Base-by-base conservation (phyloP, 108 stramenopile species). In the Aurantiochytrium sp. region DNA sequence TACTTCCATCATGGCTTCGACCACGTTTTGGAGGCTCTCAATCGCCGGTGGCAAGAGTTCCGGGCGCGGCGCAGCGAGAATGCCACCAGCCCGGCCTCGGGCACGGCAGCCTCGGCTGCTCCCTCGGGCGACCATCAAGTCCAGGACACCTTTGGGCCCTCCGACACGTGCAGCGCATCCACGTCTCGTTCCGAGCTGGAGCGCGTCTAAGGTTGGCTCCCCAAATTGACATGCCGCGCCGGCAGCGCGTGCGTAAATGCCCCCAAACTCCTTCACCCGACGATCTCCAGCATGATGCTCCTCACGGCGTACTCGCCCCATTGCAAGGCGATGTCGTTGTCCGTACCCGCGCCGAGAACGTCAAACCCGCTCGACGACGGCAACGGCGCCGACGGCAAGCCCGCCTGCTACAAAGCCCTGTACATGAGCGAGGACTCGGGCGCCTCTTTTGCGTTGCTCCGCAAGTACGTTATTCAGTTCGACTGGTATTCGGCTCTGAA, bases 391-490 rank as follows among this genome's bases (percentile, higher is more conserved):
- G 3, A 3, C 15, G 86, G 30, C 36, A 52, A 34, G n/a, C 32
- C 10, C 21, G 54, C 36, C 10, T 86, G 86, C 86, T 86, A 55
- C 42, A 86, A 86, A 32, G 27, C 30, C 8, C 54, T 86, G 37
- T 86, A 55, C 24, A 37, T 55, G 37, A 34, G 30, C 1, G 21
- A 22, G 86, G n/a, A 86, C 86, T 27, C 36, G 4, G 86, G 86
- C n/a, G 27, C 19, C 4, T 15, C 50, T 22, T 86, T 52, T 27
- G 27, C 15, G 24, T 6, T 55, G 1, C 4, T 86, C 4, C 37
- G 22, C 55, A 55, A 86, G 19, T 86, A 86, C 55, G 86, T 86
- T 19, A 55, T 86, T 4, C 86, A 86, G 37, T 22, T 39, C 37
- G 86, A 86, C 15, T 86, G 86, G 86, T 34, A n/a, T n/a, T n/a